Evolutionary conservation across 306 rosid genomes (phyloP).

Genomic region (Trifolium dubium): DNA sequence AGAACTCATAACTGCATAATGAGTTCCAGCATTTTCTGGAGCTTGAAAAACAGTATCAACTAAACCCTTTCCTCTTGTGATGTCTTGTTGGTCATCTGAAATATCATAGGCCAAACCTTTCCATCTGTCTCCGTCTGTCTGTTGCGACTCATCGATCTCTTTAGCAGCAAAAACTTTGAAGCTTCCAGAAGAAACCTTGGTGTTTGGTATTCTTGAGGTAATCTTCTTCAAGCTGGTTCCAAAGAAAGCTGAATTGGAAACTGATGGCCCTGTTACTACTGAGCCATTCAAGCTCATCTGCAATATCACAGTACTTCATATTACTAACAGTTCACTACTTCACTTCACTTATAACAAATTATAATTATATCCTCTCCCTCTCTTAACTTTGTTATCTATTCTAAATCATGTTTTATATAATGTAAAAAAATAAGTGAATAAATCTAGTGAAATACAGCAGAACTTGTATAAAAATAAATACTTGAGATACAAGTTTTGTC

Average conservation of each 20-base stretch:
- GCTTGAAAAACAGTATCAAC: slow-evolving; percentile 91
- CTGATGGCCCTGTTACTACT: slow-evolving; percentile 55
- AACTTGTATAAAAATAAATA: background rate
- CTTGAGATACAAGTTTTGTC: background rate
- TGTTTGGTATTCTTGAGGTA: slow-evolving; percentile 52
- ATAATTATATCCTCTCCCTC: background rate
- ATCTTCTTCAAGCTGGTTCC: slow-evolving; percentile 85
- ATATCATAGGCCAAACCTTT: slow-evolving; percentile 67
- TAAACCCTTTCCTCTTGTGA: slow-evolving; percentile 96
- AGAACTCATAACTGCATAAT: slow-evolving; percentile 83
- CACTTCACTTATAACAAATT: background rate
- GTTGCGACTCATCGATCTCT: slow-evolving; percentile 53
- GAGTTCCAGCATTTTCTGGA: slow-evolving; percentile 67
- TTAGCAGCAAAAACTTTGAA: slow-evolving; percentile 59
- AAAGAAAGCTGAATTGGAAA: slow-evolving; percentile 67
- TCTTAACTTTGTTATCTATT: background rate
- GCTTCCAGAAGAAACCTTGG: slow-evolving; percentile 57
- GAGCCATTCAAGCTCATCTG: slow-evolving; percentile 75
- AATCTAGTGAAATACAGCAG: background rate
- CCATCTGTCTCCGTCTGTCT: slow-evolving; percentile 80
- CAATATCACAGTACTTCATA: slow-evolving; percentile 34
- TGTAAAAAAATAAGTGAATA: background rate
- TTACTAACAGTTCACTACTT: background rate
- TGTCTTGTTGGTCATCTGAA: slow-evolving; percentile 96
- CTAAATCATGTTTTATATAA: background rate